Percentiles rank a stretch among this genome's conserved stretches.
phyloP scores from a whole-genome alignment of 148 eudicot genomes.

The Fagopyrum esculentum region DNA sequence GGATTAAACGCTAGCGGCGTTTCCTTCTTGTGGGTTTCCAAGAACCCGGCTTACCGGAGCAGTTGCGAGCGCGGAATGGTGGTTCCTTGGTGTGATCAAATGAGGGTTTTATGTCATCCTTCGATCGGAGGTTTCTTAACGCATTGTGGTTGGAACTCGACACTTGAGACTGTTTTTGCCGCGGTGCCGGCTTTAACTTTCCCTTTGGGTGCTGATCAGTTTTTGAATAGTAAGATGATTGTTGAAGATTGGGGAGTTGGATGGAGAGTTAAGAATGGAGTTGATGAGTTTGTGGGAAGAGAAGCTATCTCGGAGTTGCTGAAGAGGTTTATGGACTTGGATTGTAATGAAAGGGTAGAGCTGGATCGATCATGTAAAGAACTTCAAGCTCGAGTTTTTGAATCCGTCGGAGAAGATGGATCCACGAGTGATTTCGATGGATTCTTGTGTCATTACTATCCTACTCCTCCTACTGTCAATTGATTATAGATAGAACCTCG shows the following conservation, averaged over 20 bases:
- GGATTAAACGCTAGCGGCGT: constrained; percentile 27
- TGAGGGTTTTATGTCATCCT: constrained; percentile 31
- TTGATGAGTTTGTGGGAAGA: constrained; percentile 19
- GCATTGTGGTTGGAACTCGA: constrained; percentile 39
- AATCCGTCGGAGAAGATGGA: background rate
- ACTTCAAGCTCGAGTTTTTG: background rate
- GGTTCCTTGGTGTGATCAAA: constrained; percentile 41
- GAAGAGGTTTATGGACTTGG: constrained; percentile 30
- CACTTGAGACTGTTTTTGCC: constrained; percentile 23
- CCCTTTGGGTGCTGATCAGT: constrained; percentile 27
- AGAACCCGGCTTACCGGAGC: constrained; percentile 12
- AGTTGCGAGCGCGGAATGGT: background rate
- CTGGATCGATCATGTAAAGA: constrained; percentile 15
- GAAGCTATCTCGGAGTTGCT: constrained; percentile 19
- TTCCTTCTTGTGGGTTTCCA: constrained; percentile 22
- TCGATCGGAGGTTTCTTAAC: constrained; percentile 36
- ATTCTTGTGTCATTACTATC: too few relatives aligned
- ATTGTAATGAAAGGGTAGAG: constrained; percentile 19
- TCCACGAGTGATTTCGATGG: background rate
- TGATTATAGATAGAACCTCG: too few relatives aligned
- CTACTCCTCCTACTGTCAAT: too few relatives aligned
- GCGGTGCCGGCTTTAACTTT: constrained; percentile 32
- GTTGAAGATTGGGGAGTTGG: constrained; percentile 41
- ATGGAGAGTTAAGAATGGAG: constrained; percentile 22
- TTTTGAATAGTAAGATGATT: constrained; percentile 21